Evolutionary conservation across 1,139 yeast genomes (phyloP).

Genomic region (Lodderomyces margitis): DNA sequence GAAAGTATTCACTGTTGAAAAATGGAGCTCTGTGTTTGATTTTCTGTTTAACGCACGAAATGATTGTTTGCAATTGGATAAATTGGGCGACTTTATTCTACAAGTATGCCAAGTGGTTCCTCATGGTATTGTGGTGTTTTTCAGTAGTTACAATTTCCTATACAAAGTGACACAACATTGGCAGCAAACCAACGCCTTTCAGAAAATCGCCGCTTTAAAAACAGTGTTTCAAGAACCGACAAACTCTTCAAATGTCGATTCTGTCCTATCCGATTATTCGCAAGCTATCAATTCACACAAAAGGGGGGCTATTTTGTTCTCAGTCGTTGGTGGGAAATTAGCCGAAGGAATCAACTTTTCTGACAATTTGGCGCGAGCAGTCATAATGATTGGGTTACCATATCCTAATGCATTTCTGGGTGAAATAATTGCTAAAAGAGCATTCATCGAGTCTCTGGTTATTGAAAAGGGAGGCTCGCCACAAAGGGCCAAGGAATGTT

Average conservation of each 20-base stretch:
- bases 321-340: constrained; percentile 92
- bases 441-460: constrained; percentile 55
- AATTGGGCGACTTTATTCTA: constrained; percentile 52
- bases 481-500: constrained; percentile 42
- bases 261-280: constrained; percentile 52
- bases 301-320: constrained; percentile 66
- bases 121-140: constrained; percentile 74
- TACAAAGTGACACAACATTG: constrained; percentile 50
- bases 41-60: constrained; percentile 71
- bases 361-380: constrained; percentile 82
- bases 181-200: constrained; percentile 39
- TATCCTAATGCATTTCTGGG: constrained; percentile 85
- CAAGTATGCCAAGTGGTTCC: constrained; percentile 54
- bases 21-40: constrained; percentile 37
- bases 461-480: constrained; percentile 39
- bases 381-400: constrained; percentile 86
- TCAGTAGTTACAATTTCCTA: constrained; percentile 81
- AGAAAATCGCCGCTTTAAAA: constrained; percentile 37
- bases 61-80: constrained; percentile 41
- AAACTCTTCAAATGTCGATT: constrained; percentile 39
- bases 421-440: constrained; percentile 72
- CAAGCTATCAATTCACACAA: constrained; percentile 21
- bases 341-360: constrained; percentile 95
- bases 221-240: constrained; percentile 55
- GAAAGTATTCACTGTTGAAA: constrained; percentile 52